Conservation (phyloP, 768 basidiomycete species). For the Crepidotus variabilis region DNA sequence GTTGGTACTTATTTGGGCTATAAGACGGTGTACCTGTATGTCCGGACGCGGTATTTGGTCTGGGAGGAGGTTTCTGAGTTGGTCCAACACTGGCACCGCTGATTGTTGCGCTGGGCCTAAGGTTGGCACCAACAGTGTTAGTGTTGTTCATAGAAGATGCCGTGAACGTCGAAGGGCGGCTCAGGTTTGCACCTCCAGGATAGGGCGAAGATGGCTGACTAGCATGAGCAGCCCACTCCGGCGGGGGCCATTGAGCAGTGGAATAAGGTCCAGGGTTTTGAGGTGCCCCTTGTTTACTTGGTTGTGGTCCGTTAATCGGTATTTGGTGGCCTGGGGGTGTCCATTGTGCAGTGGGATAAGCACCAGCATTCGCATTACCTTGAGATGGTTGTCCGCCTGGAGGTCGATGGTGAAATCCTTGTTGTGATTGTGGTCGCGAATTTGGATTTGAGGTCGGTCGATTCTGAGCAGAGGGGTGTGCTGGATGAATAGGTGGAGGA, state of each 20-base stretch:
- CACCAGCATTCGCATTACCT: too few species aligned
- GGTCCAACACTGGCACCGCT: slow-evolving; percentile 6
- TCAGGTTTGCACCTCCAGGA: slow-evolving; percentile 27
- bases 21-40: neutral
- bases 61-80: slow-evolving; percentile 1
- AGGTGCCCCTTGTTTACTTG: too few species aligned
- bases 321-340: too few species aligned
- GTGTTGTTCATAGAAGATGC: slow-evolving; percentile 11
- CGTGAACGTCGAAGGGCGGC: slow-evolving; percentile 28
- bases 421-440: slow-evolving; percentile 13
- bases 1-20: neutral
- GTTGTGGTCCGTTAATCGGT: too few species aligned
- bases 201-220: slow-evolving; percentile 7
- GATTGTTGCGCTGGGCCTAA: slow-evolving; percentile 23
- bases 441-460: neutral
- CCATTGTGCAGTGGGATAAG: too few species aligned
- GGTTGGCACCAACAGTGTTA: slow-evolving; percentile 12
- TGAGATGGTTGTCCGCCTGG: slow-evolving; percentile 1
- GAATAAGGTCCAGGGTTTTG: neutral
- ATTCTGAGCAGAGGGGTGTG: slow-evolving; percentile 22
- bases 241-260: slow-evolving; percentile 36
- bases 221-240: slow-evolving; percentile 33
- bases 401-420: neutral
- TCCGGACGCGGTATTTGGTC: neutral
- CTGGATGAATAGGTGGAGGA: slow-evolving; percentile 32